Base-by-base conservation (phyloP, 805 yeast species). In the Metschnikowia colocasiae region DNA sequence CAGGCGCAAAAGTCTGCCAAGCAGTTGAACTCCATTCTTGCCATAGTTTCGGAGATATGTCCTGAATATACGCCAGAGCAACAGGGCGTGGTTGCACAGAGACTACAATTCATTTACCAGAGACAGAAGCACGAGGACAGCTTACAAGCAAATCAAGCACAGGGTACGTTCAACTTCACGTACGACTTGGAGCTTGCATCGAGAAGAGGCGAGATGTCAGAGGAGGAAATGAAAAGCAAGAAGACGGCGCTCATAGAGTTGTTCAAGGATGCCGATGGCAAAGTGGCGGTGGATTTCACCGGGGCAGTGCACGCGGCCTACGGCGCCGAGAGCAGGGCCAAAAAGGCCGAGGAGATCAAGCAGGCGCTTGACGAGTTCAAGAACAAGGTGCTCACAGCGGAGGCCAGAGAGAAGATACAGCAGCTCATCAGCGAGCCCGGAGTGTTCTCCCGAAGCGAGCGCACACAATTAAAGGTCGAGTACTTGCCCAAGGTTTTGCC, bases 401-500 rank as follows among this genome's bases (percentile, higher is more conserved):
- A 70, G 19, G 69, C 69, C 20, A 75, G 71, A 55, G 59, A 63
- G 6, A 59, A 71, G 48, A 71, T 85, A 3, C 51, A 62, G 16
- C 60, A 63, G 6, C 61, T 82, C 45, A 75, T 85, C 35, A 57
- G 59, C 29, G 69, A 66, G 33, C 73, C 64, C 12, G 72, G 73
- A 12, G 63, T 70, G 8, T 79, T 77, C 54, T 52, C 62, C 20
- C 59, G 63, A 6, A 57, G 51, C 2, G 69, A 71, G 44, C 74
- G 74, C 46, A 54, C 60, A 2, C 48, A 51, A 9, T 69, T 85
- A 50, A 76, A 68, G 40, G 65, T 75, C 51, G 64, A 60, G 51
- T 86, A 63, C 67, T 65, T 83, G 56, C 83, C 84, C 48, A 72
- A 78, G 7, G 78, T 81, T 3, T 59, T 74, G 49, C 84, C 90